Percentiles rank a stretch among this genome's conserved stretches.
phyloP scores from a whole-genome alignment of 768 basidiomycete species.

The Boletus bicolor region DNA sequence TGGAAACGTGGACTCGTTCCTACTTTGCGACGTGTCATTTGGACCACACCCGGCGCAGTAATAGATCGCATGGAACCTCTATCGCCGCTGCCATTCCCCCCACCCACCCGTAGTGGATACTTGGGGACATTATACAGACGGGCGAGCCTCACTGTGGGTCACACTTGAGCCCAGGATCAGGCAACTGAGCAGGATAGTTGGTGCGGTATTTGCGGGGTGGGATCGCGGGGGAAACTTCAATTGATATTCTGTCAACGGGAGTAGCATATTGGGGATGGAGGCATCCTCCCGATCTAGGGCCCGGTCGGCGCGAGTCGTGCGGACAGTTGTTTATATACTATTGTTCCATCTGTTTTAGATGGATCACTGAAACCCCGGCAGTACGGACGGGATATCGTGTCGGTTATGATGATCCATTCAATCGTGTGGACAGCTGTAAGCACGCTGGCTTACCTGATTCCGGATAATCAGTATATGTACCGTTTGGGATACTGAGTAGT shows the following conservation, averaged over 20 bases:
- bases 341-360: too few relatives aligned
- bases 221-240: not conserved
- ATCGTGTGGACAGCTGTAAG: too few relatives aligned
- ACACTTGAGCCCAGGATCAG: too few relatives aligned
- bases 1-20: constrained; percentile 14
- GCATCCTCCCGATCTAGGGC: not conserved
- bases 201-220: too few relatives aligned
- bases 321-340: not conserved
- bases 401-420: too few relatives aligned
- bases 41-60: not conserved
- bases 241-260: not conserved
- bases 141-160: not conserved
- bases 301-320: not conserved
- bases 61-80: not conserved
- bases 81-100: not conserved
- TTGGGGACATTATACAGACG: not conserved
- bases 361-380: too few relatives aligned
- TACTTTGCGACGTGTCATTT: constrained; percentile 1
- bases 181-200: too few relatives aligned
- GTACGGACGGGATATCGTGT: too few relatives aligned
- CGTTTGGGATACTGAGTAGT: too few relatives aligned
- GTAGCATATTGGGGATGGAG: not conserved
- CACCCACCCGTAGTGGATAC: not conserved
- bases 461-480: too few relatives aligned
- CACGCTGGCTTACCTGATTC: too few relatives aligned